phyloP scores from a whole-genome alignment of 768 basidiomycete genomes.

The Tricholoma flavovirens region DNA sequence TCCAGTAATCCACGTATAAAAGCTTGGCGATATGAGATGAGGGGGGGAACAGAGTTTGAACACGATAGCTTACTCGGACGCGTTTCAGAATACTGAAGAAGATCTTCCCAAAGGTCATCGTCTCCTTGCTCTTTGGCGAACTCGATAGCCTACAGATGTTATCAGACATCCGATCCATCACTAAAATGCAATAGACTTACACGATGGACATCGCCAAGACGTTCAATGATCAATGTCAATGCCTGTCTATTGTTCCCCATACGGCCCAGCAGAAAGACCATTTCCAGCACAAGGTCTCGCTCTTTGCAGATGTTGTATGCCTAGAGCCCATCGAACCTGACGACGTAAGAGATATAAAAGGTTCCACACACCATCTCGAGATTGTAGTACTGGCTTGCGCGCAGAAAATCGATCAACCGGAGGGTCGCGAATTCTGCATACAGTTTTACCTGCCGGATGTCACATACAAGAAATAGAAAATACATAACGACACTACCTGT shows the following conservation, averaged over 20 bases:
- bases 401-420: constrained; percentile 83
- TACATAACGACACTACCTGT: constrained; percentile 42
- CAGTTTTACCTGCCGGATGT: constrained; percentile 59
- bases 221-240: constrained; percentile 89
- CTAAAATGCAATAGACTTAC: constrained; percentile 36
- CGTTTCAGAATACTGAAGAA: constrained; percentile 90
- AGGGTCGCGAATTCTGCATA: constrained; percentile 83
- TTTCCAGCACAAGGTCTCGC: constrained; percentile 85
- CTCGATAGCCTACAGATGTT: constrained; percentile 72
- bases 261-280: constrained; percentile 94
- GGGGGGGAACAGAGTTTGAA: not conserved
- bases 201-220: constrained; percentile 86
- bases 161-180: not conserved
- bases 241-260: constrained; percentile 99
- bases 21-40: constrained; percentile 33
- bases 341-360: not conserved
- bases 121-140: constrained; percentile 98
- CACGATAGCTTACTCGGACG: constrained; percentile 58
- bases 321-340: constrained; percentile 28
- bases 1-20: constrained; percentile 95
- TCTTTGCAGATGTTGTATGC: constrained; percentile 84
- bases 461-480: not conserved
- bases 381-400: constrained; percentile 88
- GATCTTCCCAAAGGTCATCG: constrained; percentile 96
- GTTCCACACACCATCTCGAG: constrained; percentile 60